A percentile compares a stretch with the other conserved stretches of the same genome.
Evolutionary conservation across 345 rosid species (phyloP).

Genomic region (Raphanus sativus): DNA sequence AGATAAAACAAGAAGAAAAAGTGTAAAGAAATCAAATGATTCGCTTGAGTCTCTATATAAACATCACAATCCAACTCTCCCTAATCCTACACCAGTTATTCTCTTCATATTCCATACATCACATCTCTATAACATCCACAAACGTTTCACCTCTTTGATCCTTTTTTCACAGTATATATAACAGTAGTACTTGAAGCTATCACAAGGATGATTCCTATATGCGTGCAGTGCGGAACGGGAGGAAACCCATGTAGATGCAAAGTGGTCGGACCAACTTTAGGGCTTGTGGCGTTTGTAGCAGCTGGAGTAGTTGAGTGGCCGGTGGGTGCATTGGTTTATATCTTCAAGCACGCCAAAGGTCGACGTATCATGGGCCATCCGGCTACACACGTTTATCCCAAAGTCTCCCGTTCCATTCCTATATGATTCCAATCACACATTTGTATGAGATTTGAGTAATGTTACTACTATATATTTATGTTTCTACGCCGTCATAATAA

Average conservation of each 20-base stretch:
- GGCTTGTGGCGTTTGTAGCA: constrained; percentile 70
- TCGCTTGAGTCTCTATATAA: constrained; percentile 31
- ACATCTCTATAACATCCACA: constrained; percentile 26
- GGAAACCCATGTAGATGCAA: constrained; percentile 87
- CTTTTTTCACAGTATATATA: not conserved
- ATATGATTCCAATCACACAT: constrained; percentile 32
- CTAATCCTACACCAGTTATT: constrained; percentile 10
- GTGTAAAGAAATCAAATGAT: constrained; percentile 18
- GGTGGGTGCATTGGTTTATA: constrained; percentile 72
- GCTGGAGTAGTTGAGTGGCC: constrained; percentile 88
- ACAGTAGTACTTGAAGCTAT: not conserved
- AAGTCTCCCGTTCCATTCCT: constrained; percentile 59
- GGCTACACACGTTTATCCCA: constrained; percentile 70
- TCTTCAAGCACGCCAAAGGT: constrained; percentile 67
- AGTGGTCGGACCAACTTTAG: constrained; percentile 81
- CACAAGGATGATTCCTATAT: constrained; percentile 49
- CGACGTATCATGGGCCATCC: constrained; percentile 88
- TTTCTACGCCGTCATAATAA: not conserved
- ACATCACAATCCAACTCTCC: constrained; percentile 13
- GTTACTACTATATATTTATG: not conserved
- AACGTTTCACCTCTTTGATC: constrained; percentile 4
- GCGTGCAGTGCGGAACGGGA: constrained; percentile 65
- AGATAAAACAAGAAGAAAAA: not conserved
- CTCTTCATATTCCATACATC: constrained; percentile 24
- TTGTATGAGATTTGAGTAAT: not conserved